Evolutionary conservation across 352 stramenopile genomes (phyloP).

Genomic region (Albugo laibachii): DNA sequence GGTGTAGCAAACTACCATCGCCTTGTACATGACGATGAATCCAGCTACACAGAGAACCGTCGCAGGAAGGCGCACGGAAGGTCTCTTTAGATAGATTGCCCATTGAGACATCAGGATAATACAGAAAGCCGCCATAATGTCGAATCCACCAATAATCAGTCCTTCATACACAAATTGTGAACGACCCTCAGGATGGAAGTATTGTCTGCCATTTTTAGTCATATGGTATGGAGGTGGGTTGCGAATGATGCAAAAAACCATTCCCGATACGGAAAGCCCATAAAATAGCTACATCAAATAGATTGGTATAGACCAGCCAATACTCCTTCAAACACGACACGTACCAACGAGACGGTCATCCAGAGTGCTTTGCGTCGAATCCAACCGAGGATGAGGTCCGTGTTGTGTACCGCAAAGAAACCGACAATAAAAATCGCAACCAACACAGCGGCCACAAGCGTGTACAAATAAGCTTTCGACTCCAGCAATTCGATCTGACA

Average conservation of each 20-base stretch:
- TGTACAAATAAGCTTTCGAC: slow-evolving; percentile 52
- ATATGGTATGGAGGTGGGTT: slow-evolving; percentile 49
- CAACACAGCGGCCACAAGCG: slow-evolving; percentile 14
- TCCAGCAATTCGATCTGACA: slow-evolving; percentile 29
- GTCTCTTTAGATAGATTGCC: slow-evolving; percentile 50
- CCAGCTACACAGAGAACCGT: slow-evolving; percentile 35
- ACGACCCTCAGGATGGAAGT: slow-evolving; percentile 65
- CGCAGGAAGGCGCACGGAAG: slow-evolving; percentile 24
- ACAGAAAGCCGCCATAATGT: slow-evolving; percentile 40
- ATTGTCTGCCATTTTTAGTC: slow-evolving; percentile 65
- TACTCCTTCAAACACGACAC: slow-evolving; percentile 1
- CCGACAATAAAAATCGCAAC: slow-evolving; percentile 16
- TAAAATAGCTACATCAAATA: slow-evolving; percentile 40
- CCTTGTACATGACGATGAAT: slow-evolving; percentile 70
- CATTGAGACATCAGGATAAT: slow-evolving; percentile 71
- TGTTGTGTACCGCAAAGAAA: slow-evolving; percentile 40
- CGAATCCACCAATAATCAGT: slow-evolving; percentile 48
- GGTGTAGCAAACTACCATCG: slow-evolving; percentile 69
- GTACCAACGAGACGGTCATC: slow-evolving; percentile 69
- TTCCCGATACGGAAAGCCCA: slow-evolving; percentile 68
- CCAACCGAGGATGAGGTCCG: slow-evolving; percentile 49
- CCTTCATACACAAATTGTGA: slow-evolving; percentile 74
- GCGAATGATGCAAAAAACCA: slow-evolving; percentile 82
- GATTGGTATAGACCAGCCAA: neutral
- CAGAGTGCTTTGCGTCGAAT: slow-evolving; percentile 65